Conservation (phyloP, 1,284 basidiomycete species). For the Boletus smithii region DNA sequence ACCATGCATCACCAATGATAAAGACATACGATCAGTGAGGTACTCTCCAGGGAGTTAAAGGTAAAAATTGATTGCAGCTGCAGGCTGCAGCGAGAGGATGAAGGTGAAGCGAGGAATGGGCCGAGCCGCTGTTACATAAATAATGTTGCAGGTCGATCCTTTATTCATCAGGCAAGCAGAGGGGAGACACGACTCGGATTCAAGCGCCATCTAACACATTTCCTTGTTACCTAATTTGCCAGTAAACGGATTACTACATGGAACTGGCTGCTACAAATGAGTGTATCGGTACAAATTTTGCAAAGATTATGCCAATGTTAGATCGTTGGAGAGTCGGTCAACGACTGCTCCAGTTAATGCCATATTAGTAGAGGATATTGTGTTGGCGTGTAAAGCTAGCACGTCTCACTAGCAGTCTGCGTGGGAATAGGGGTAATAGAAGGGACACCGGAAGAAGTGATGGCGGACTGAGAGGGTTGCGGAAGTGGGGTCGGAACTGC, state of each 20-base stretch:
- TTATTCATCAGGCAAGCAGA: too few relatives aligned
- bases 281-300: slow-evolving; percentile 13
- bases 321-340: slow-evolving; percentile 8
- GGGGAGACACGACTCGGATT: too few relatives aligned
- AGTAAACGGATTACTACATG: too few relatives aligned
- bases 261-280: slow-evolving; percentile 8
- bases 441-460: not conserved
- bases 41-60: too few relatives aligned
- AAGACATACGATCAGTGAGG: slow-evolving; percentile 6
- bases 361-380: not conserved
- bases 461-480: slow-evolving; percentile 1
- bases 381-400: slow-evolving; percentile 2
- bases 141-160: too few relatives aligned
- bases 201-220: too few relatives aligned
- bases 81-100: not conserved
- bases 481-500: slow-evolving; percentile 15
- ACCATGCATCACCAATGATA: too few relatives aligned
- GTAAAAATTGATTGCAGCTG: too few relatives aligned
- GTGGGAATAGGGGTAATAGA: slow-evolving; percentile 3
- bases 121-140: too few relatives aligned
- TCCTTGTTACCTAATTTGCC: too few relatives aligned
- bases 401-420: slow-evolving; percentile 4
- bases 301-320: slow-evolving; percentile 1
- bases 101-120: slow-evolving; percentile 1
- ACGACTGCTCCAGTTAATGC: slow-evolving; percentile 2